Percentiles rank a stretch among this genome's conserved stretches.
Evolutionary conservation across 2,329 filamentous ascomycete species (phyloP).

Genomic region (Talaromyces piceae): DNA sequence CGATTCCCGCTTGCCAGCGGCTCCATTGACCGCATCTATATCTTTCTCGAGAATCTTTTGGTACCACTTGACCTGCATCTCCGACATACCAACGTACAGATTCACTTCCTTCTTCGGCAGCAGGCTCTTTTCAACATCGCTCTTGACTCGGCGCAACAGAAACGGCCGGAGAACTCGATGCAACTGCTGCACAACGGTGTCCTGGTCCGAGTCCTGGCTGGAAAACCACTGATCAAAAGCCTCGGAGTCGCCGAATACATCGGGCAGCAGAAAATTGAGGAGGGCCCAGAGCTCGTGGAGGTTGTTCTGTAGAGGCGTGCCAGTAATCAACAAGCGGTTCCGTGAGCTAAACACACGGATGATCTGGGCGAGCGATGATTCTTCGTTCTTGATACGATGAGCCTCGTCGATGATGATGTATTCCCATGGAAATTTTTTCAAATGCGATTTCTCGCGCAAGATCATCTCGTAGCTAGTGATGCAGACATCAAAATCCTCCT

Average conservation of each 20-base stretch:
- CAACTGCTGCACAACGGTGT: conserved; percentile 90
- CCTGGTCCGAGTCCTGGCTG: conserved; percentile 79
- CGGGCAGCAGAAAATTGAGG: conserved; percentile 93
- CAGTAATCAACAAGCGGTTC: conserved; percentile 90
- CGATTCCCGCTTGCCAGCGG: conserved; percentile 90
- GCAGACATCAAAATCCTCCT: conserved; percentile 95
- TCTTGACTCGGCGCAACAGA: conserved; percentile 90
- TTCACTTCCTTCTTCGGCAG: conserved; percentile 97
- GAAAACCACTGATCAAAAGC: conserved; percentile 99
- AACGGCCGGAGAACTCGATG: conserved; percentile 91
- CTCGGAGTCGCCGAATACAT: conserved; percentile 93
- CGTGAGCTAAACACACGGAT: conserved; percentile 94
- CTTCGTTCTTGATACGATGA: conserved; percentile 98
- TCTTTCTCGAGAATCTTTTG: conserved; percentile 98
- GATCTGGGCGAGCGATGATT: conserved; percentile 92
- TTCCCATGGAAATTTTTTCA: conserved; percentile 98
- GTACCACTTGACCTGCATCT: conserved; percentile 99
- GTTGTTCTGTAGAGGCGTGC: conserved; percentile 95
- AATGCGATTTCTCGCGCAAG: conserved; percentile 81
- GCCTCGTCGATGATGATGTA: conserved; percentile 99
- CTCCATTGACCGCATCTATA: conserved; percentile 96
- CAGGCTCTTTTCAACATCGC: conserved; percentile 94
- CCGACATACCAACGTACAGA: conserved; percentile 94
- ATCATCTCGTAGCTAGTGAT: conserved; percentile 99
- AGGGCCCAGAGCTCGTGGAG: conserved; percentile 96